Evolutionary conservation across 148 eudicot species (phyloP), one percentile per base, ranked within the genome.

Genomic region (Fallopia convolvulus): DNA sequence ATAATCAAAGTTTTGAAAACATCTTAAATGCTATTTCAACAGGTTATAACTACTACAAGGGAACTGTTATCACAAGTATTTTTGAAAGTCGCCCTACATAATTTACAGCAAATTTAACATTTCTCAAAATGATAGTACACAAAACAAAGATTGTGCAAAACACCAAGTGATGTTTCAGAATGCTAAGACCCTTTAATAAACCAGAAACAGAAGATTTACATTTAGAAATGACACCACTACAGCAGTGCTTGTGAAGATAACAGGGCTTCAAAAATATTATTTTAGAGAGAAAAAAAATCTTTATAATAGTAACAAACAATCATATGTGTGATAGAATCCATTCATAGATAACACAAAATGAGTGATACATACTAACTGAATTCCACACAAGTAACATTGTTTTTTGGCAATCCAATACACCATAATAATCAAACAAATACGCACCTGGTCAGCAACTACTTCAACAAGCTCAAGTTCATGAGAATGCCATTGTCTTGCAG

Each of bases 361-460:
- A 48, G 52, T 48, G 12, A 48, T 3, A 36, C 39, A 36, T 36
- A 36, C 39, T 36, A 2, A 36, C 39, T 36, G 39, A 36, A 36
- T 4, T 36, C 39, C 3, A 36, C 39, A 36, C 2, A 3, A 36
- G 4, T 36, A 36, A 36, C 39, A 48, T 4, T 48, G 12, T 48
- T 58, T 48, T 48, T 58, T 58, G 10, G n/a, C 10, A n/a, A 20
- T 56, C 2, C 61, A 50, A 56, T 56, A 17, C n/a, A 58, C 66
- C 12, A 58, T 58, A 21, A 58, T 3, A 58, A 65, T 14, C 36
- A 65, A 32, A 41, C 40, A 65, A 30, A 80, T 8, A 2, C 79
- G 71, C 11, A 94, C 97, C 98, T 94, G 98, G 81, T 94, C 97
- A 32, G 98, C 97, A 77, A 94, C 98, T 68, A 94, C 97, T 88